Evolutionary conservation across 352 stramenopile genomes (phyloP), one percentile per base, ranked within the genome.

Genomic region (Poterioochromonas sp.): DNA sequence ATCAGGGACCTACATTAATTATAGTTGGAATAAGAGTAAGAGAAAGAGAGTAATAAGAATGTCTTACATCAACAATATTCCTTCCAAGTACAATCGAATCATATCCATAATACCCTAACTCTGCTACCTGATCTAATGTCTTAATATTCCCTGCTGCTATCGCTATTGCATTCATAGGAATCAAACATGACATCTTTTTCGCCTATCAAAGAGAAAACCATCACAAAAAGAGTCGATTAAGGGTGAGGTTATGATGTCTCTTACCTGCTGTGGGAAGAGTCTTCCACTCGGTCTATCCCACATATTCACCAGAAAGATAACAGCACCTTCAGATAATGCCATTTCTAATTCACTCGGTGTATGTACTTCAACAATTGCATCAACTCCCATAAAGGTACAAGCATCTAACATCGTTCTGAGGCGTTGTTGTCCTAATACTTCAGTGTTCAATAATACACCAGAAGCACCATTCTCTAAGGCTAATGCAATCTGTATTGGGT

Each of bases 281-380:
- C 74, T 81, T 22, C 80, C 80, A 54, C 53, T 79, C 35, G 79
- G 73, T 15, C 80, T 41, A 43, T 83, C 80, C 80, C 80, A 83
- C 70, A 82, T 83, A 76, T 80, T 83, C 0, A 80, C 51, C 77
- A 81, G 69, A 44, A 83, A 81, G n/a, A 82, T 76, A n/a, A 53
- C 76, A n/a, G 80, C 80, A 12, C 80, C 80, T 43, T 76, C 65
- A 40, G 76, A 69, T 18, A 83, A 49, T 39, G 80, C 80, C 49
- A 81, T 79, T 44, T 83, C 64, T 22, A 69, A 65, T 65, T 83
- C 80, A 51, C 78, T 71, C 26, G 37, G 80, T 43, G 80, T 83
- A 68, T 83, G 80, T 26, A 83, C 80, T 39, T 83, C 80, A 29
- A 83, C 77, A 49, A 83, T 79, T 35, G 65, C 68, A 49, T 83